Evolutionary conservation across 2,329 filamentous ascomycete genomes (phyloP), one percentile per base, ranked within the genome.

Genomic region (Pestalotiopsis fici): DNA sequence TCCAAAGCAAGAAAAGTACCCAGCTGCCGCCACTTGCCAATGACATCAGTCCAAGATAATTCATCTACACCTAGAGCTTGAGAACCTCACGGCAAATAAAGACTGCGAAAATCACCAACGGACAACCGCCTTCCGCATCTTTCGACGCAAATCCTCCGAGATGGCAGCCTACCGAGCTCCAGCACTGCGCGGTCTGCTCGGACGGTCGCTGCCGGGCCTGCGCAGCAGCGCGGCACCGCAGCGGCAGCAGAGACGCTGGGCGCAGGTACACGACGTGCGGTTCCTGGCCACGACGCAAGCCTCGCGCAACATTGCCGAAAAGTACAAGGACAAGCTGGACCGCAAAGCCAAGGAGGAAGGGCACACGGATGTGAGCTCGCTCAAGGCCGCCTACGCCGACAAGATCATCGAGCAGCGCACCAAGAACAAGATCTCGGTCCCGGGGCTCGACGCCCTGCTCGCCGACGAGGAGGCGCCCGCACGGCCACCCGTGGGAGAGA

Each of bases 261-360:
- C 95, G 2, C 93, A 93, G 75, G 94, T 98, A 35, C 93, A 97
- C 79, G 93, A 98, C 80, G 90, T 97, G 60, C 93, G 95, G 71
- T 97, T 95, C 84, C 87, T 97, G 59, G 92, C 92, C 69, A 96
- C 94, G 18, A 93, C 94, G 69, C 88, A 88, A 67, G 83, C 88
- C 67, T 86, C 90, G 59, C 86, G 88, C 67, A 86, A 87, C 73
- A 84, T 98, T 50, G 78, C 93, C 71, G 94, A 97, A 71, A 97
- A 93, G 80, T 99, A 99, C 83, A 89, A 88, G 73, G 87, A 91
- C 67, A 97, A 97, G 83, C 90, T 99, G 70, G 87, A 92, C 71
- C 83, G 87, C 71, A 98, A 97, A 81, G 95, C 94, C 12, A 89
- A 89, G 77, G 82, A 91, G 81, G 86, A 92, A 77, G 91, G 92